Percentiles rank a stretch among this genome's conserved stretches.
Conservation (phyloP, 1,284 basidiomycete genomes). For the Afroboletus lepidellus region DNA sequence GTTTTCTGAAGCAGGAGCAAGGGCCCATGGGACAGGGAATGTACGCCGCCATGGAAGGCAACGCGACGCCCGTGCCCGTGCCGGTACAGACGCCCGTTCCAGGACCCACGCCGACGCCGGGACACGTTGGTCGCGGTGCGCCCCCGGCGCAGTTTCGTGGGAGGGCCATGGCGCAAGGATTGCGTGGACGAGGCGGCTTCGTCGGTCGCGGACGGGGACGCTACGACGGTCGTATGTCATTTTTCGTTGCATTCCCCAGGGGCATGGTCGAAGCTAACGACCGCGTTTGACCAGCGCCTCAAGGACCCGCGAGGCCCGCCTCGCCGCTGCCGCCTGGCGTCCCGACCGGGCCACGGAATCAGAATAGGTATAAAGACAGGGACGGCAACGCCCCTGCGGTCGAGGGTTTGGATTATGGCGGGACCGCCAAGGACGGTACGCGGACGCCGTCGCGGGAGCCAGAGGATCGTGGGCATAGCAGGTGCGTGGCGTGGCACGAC, state of each 20-base stretch:
- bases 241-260: too few species aligned
- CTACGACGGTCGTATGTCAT: slow-evolving; percentile 42
- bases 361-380: slow-evolving; percentile 85
- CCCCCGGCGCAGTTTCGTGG: slow-evolving; percentile 57
- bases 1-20: slow-evolving; percentile 38
- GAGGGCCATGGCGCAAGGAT: slow-evolving; percentile 43
- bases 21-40: slow-evolving; percentile 52
- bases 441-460: slow-evolving; percentile 56
- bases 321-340: slow-evolving; percentile 80
- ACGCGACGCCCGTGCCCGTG: slow-evolving; percentile 35
- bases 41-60: slow-evolving; percentile 53
- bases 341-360: slow-evolving; percentile 80
- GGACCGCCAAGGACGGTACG: slow-evolving; percentile 44
- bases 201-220: slow-evolving; percentile 46
- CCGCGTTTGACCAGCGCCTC: slow-evolving; percentile 43
- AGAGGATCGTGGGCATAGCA: slow-evolving; percentile 53
- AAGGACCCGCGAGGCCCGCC: slow-evolving; percentile 65
- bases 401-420: slow-evolving; percentile 83
- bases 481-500: slow-evolving; percentile 36
- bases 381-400: slow-evolving; percentile 76
- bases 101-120: slow-evolving; percentile 34
- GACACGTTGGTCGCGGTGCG: slow-evolving; percentile 43
- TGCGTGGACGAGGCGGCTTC: slow-evolving; percentile 47
- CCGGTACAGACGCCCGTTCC: slow-evolving; percentile 33
- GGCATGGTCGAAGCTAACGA: too few species aligned